Evolutionary conservation across 2,329 filamentous ascomycete species (phyloP), one percentile per base, ranked within the genome.

Genomic region (Exophiala mesophila): DNA sequence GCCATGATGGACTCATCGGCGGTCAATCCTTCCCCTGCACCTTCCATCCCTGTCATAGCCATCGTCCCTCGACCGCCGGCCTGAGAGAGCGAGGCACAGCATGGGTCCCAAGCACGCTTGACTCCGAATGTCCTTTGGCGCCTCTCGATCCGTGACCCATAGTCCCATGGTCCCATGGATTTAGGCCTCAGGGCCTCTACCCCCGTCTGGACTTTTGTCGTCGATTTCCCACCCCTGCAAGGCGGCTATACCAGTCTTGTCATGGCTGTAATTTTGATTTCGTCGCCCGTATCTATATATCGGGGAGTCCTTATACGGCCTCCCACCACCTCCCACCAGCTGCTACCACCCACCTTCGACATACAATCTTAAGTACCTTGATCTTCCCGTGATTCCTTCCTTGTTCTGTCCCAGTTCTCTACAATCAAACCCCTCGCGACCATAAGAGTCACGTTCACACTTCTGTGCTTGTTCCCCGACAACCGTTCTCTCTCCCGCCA

Each of bases 161-260:
- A n/a, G n/a, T 41, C 43, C 41, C 41, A 38, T 45, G 43, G 37
- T 39, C 45, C 32, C 17, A 21, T 24, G 31, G 34, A 35, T 29
- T 23, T 37, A 37, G 36, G 19, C 20, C 35, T 32, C 18, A 7
- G 35, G 28, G 34, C 43, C 36, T 39, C 31, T 19, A 32, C 26
- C 48, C 48, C 41, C 45, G 48, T 41, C 45, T 48, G 45, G 41
- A 45, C 48, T 51, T 51, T 51, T 51, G 48, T 30, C n/a, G 31
- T 43, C 24, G 15, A 35, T 31, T 33, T 33, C 41, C 34, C 39
- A 32, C 35, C 42, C 35, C 36, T 39, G 28, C 36, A 39, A 20
- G 30, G 36, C 39, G 30, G 13, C 45, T 41, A 39, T 40, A 12
- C 43, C 43, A 10, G 17, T 32, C 35, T 40, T 18, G 39, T 44